Conservation (phyloP, 2,329 filamentous ascomycete genomes). For the Macrophomina phaseolina region DNA sequence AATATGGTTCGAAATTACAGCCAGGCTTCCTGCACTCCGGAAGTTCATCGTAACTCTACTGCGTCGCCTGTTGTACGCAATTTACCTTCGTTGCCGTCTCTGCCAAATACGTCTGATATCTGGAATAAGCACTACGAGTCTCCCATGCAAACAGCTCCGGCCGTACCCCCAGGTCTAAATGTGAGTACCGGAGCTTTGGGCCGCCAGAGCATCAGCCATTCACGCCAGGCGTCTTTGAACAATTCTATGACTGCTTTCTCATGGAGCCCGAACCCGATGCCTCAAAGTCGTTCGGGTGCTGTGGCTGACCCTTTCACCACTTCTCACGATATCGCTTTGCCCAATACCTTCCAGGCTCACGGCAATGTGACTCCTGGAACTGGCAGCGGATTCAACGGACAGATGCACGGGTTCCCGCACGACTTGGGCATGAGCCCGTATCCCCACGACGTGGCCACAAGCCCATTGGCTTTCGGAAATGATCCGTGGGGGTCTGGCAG, state of each 20-base stretch:
- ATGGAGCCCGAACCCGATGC: conserved; percentile 36
- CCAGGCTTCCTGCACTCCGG: conserved; percentile 31
- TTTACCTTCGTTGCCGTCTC: conserved; percentile 41
- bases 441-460: conserved; percentile 29
- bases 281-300: conserved; percentile 13
- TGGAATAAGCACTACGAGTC: conserved; percentile 43
- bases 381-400: conserved; percentile 27
- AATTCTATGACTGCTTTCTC: conserved; percentile 37
- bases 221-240: conserved; percentile 51
- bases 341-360: neutral
- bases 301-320: conserved; percentile 25
- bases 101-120: conserved; percentile 45
- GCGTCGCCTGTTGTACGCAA: conserved; percentile 45
- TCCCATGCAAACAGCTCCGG: conserved; percentile 39
- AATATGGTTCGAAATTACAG: conserved; percentile 46
- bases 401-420: conserved; percentile 32
- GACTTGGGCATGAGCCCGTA: conserved; percentile 43
- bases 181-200: conserved; percentile 1
- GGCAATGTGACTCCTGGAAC: conserved; percentile 5
- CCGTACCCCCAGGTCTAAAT: conserved; percentile 29
- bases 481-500: conserved; percentile 45
- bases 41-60: conserved; percentile 38
- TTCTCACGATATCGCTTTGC: conserved; percentile 30
- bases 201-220: conserved; percentile 35
- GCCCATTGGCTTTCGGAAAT: conserved; percentile 48